Base-by-base conservation (phyloP, 2,329 filamentous ascomycete species). In the Fusarium musae region DNA sequence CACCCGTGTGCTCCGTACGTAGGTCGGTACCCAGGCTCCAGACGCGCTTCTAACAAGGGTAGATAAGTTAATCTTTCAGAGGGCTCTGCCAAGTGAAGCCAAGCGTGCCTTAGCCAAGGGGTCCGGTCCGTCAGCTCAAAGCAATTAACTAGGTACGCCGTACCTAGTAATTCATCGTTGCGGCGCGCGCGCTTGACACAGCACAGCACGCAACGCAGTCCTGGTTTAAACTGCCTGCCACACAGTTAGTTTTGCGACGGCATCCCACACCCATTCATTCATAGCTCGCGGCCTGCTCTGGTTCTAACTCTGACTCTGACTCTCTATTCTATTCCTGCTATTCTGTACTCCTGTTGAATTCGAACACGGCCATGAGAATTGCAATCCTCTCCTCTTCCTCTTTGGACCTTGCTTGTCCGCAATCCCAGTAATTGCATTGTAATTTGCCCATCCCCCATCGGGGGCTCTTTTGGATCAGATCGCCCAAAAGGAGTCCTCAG, bases 201-300 rank as follows among this genome's bases (percentile, higher is more conserved):
- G 30, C 47, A 50, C 50, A 30, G 30, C 47, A 50, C 53, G 73
- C 73, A 66, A 50, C 53, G 70, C 71, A 66, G 74, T 77, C 66
- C 61, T 70, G 50, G 52, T 65, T 59, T 60, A 57, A 34, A 34
- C 47, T 36, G 47, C 47, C 63, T 70, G 57, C 63, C 75, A 62
- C 73, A 75, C 69, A 69, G 71, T 74, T 65, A 69, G 73, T 74
- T 65, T 46, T 74, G 69, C 64, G 74, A 78, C 78, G 76, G 67
- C 73, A 73, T 78, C 73, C 71, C 70, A 67, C 63, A 69, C 63
- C 72, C 63, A 67, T 63, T 37, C 56, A 50, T 66, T 39, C 58
- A 57, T 66, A 49, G 59, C 66, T 54, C 66, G 53, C 59, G 70
- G 63, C 70, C 73, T 75, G 59, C 63, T 70, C 54, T 67, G 60